phyloP scores from a whole-genome alignment of 2,329 filamentous ascomycete genomes.

The Xylariaceae sp. region DNA sequence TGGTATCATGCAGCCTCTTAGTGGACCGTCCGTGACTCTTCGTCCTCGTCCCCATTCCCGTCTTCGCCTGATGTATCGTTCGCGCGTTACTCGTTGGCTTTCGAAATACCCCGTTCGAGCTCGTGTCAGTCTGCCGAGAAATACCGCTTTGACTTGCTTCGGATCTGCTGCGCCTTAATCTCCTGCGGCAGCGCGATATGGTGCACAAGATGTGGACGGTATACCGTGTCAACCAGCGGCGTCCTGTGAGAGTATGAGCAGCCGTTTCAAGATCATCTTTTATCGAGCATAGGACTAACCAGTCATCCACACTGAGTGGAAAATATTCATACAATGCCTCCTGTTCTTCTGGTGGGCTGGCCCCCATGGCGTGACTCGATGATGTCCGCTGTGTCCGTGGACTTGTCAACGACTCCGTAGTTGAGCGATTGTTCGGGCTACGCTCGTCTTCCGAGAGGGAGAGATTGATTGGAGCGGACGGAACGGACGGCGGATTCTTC shows the following conservation, averaged over 20 bases:
- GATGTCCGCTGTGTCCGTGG: slow-evolving; percentile 38
- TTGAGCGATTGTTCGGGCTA: slow-evolving; percentile 49
- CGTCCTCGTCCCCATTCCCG: no score
- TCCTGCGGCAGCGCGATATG: slow-evolving; percentile 71
- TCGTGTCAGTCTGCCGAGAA: slow-evolving; percentile 59
- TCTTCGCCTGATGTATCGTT: background rate
- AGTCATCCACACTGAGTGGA: slow-evolving; percentile 84
- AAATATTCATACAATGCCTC: slow-evolving; percentile 95
- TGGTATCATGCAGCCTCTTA: no score
- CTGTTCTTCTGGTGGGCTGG: slow-evolving; percentile 68
- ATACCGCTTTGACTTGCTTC: slow-evolving; percentile 66
- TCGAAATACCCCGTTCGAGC: slow-evolving; percentile 1
- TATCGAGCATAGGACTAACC: slow-evolving; percentile 42
- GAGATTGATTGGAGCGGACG: slow-evolving; percentile 44
- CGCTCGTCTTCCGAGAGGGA: slow-evolving; percentile 59
- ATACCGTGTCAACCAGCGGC: slow-evolving; percentile 31
- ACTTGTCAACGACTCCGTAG: slow-evolving; percentile 46
- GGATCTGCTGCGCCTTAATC: slow-evolving; percentile 63
- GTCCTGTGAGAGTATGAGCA: slow-evolving; percentile 20
- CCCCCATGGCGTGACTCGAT: slow-evolving; percentile 40
- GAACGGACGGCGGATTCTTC: slow-evolving; percentile 25
- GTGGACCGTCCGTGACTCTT: no score
- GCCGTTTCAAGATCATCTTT: background rate
- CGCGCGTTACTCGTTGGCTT: background rate
- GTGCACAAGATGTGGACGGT: slow-evolving; percentile 79